Conservation (phyloP, 495 filamentous ascomycete species). For the Penicillium ucsense region DNA sequence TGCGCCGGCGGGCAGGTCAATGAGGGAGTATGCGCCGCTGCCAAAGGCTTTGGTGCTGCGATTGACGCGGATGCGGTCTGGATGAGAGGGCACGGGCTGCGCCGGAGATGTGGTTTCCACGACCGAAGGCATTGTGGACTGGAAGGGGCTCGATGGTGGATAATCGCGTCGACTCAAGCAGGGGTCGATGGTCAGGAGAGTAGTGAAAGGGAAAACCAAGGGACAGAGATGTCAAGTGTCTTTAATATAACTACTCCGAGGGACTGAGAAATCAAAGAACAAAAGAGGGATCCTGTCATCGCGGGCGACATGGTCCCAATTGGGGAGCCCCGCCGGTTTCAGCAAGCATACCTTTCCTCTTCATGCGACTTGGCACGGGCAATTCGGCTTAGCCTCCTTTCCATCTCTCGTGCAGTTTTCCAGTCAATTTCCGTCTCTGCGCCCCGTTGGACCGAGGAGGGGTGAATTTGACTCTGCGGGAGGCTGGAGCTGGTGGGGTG, state of each 20-base stretch:
- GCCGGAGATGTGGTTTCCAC: not conserved
- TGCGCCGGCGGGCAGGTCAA: slow-evolving; percentile 53
- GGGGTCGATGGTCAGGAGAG: not conserved
- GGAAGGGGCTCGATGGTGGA: not conserved
- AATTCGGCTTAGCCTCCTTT: too few species aligned
- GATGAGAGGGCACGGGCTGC: slow-evolving; percentile 23
- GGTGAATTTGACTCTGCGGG: too few species aligned
- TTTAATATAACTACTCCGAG: not conserved
- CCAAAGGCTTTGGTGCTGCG: slow-evolving; percentile 41
- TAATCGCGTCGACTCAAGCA: not conserved
- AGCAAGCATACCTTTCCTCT: too few species aligned
- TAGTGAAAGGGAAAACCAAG: not conserved
- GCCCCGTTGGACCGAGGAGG: too few species aligned
- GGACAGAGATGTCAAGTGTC: not conserved
- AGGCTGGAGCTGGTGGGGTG: too few species aligned
- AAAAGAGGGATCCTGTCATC: not conserved
- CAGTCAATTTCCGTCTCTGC: too few species aligned
- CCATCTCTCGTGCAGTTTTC: too few species aligned
- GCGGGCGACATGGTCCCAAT: too few species aligned
- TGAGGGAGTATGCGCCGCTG: slow-evolving; percentile 50
- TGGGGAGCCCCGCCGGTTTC: too few species aligned
- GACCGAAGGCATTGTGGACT: slow-evolving; percentile 11
- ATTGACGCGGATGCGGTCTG: slow-evolving; percentile 23
- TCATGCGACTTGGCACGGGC: too few species aligned
- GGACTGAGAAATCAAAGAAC: not conserved